phyloP scores from a whole-genome alignment of 345 rosid genomes.

The thale cress (Arabidopsis thaliana) region DNA sequence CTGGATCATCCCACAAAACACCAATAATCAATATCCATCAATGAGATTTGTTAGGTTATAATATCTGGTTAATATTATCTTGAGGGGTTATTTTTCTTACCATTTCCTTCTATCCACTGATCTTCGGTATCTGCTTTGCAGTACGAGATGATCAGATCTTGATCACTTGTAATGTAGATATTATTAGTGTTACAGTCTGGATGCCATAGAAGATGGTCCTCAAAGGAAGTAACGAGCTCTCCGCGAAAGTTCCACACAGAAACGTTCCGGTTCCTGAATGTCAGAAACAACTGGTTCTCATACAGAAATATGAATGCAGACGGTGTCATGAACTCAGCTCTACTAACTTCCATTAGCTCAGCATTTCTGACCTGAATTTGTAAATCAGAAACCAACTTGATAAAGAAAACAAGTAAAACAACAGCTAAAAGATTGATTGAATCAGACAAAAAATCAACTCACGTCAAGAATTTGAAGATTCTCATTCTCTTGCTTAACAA shows the following conservation, averaged over 20 bases:
- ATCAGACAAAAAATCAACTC: constrained; percentile 39
- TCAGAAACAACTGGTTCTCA: constrained; percentile 93
- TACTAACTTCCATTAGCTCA: constrained; percentile 81
- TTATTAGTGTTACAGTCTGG: constrained; percentile 97
- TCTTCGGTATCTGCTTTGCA: constrained; percentile 96
- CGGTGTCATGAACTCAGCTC: constrained; percentile 87
- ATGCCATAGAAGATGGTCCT: constrained; percentile 96
- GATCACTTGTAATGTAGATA: constrained; percentile 95
- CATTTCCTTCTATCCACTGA: constrained; percentile 87
- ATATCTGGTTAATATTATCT: neutral
- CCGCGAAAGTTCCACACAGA: constrained; percentile 97
- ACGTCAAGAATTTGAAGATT: constrained; percentile 98
- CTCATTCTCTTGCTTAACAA: constrained; percentile 97
- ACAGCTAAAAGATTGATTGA: neutral
- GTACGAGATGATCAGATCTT: constrained; percentile 95
- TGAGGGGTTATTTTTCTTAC: constrained; percentile 48
- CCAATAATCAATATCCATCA: neutral
- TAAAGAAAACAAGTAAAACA: neutral
- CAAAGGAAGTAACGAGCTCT: constrained; percentile 96
- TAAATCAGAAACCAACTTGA: constrained; percentile 22
- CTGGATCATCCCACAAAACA: constrained; percentile 42
- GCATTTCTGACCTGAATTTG: constrained; percentile 73
- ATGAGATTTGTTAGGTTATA: neutral
- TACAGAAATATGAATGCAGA: constrained; percentile 94
- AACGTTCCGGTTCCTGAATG: constrained; percentile 84